These are phyloP conservation scores for Glycine tomentella DNA, from an alignment of 306 rosid genomes.

Conservation along the genomic window DNA sequence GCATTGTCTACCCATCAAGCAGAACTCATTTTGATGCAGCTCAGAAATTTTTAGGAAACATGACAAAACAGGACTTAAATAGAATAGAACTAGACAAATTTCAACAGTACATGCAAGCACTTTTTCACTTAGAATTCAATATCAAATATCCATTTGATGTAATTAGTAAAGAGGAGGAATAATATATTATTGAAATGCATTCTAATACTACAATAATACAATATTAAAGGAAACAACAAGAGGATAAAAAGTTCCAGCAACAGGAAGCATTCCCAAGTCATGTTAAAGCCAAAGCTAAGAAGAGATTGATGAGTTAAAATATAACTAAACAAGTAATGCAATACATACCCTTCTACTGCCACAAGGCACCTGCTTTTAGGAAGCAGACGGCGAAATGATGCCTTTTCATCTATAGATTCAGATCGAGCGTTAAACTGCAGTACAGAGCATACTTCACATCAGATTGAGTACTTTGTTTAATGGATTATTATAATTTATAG, in stretches of 20 bases:
- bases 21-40: slow-evolving; percentile 9
- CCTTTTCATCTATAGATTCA: slow-evolving; percentile 74
- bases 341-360: slow-evolving; percentile 78
- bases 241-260: slow-evolving; percentile 7
- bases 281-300: slow-evolving; percentile 4
- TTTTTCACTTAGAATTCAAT: background rate
- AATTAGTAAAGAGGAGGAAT: slow-evolving; percentile 7
- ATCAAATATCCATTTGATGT: background rate
- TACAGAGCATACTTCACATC: slow-evolving; percentile 22
- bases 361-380: slow-evolving; percentile 87
- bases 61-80: slow-evolving; percentile 3
- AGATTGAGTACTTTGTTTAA: slow-evolving; percentile 17
- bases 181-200: background rate
- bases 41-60: slow-evolving; percentile 8
- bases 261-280: slow-evolving; percentile 19
- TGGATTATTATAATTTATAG: background rate
- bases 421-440: slow-evolving; percentile 90
- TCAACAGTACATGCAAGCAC: slow-evolving; percentile 25
- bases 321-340: background rate
- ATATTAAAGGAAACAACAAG: slow-evolving; percentile 8
- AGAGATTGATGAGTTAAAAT: slow-evolving; percentile 21
- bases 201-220: background rate
- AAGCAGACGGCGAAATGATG: slow-evolving; percentile 78
- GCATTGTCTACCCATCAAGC: slow-evolving; percentile 20
- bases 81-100: background rate